Evolutionary conservation across 345 rosid genomes (phyloP), one percentile per base, ranked within the genome.

Genomic region (Acer negundo): DNA sequence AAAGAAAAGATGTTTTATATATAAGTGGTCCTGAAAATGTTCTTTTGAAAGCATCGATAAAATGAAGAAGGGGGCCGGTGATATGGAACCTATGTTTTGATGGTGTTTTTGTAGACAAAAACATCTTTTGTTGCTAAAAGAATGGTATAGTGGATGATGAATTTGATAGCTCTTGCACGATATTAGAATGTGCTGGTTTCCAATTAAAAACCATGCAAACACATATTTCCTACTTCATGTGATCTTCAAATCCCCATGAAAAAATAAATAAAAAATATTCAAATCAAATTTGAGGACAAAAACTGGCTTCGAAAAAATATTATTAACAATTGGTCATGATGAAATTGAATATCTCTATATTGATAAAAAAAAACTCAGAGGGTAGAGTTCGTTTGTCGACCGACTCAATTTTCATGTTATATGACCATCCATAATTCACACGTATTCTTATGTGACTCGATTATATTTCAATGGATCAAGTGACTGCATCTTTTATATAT

Each of bases 61-160:
- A 47, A 20, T 20, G 4, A 58, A 58, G 24, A 58, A 58, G 10
- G 24, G 7, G 22, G 38, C 38, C 38, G 38, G 24, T 46, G 38
- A 22, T 20, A 47, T 69, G 22, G 23, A 19, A 20, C 24, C 62
- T 7, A 17, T 16, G n/a, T 10, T 13, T 55, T 20, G 23, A 19
- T 56, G 49, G 7, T 72, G 75, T 56, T 72, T 72, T 47, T 65
- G 26, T 22, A 20, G 51, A 40, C 23, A n/a, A 13, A 23, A 73
- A 22, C 76, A 61, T 42, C 64, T 69, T 23, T 2, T 67, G 24
- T 40, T 67, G 13, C 13, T 0, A 67, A 67, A 66, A 66, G 69
- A 40, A 66, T 58, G 11, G 12, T 20, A n/a, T 16, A 5, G 26
- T 58, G 10, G 22, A 40, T 47, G 20, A 22, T 44, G 58, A 40